Percentiles rank a stretch among this genome's conserved stretches.
phyloP scores from a whole-genome alignment of 208 protist species.

The Spongospora subterranea region DNA sequence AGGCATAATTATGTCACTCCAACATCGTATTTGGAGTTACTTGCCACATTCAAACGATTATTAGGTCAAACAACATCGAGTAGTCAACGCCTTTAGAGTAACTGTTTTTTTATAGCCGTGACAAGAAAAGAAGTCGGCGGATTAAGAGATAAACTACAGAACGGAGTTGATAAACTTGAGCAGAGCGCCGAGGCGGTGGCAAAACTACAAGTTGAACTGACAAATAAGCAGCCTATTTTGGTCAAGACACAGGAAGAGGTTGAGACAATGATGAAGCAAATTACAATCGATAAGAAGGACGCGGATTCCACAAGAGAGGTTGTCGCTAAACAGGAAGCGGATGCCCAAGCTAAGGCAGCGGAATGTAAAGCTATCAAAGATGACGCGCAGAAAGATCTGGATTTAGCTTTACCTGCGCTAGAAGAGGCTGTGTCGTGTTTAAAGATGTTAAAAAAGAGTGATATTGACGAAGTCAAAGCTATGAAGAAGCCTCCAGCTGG shows the following conservation, averaged over 20 bases:
- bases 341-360: constrained; percentile 81
- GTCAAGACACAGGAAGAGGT: constrained; percentile 89
- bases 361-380: constrained; percentile 90
- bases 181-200: constrained; percentile 89
- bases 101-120: constrained; percentile 50
- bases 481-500: constrained; percentile 92
- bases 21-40: constrained; percentile 96
- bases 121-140: constrained; percentile 82
- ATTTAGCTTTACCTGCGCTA: constrained; percentile 93
- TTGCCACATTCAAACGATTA: constrained; percentile 86
- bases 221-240: constrained; percentile 90
- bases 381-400: constrained; percentile 90
- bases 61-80: constrained; percentile 70
- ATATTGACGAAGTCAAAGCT: constrained; percentile 93
- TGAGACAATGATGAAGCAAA: constrained; percentile 76
- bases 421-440: constrained; percentile 87
- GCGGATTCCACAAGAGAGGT: constrained; percentile 90
- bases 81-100: neutral
- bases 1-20: constrained; percentile 98
- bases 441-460: constrained; percentile 91
- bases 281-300: constrained; percentile 79
- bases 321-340: constrained; percentile 86
- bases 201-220: constrained; percentile 88
- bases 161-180: constrained; percentile 91
- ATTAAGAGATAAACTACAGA: constrained; percentile 84